phyloP scores from a whole-genome alignment of 148 eudicot species.

The Agrostemma githago region DNA sequence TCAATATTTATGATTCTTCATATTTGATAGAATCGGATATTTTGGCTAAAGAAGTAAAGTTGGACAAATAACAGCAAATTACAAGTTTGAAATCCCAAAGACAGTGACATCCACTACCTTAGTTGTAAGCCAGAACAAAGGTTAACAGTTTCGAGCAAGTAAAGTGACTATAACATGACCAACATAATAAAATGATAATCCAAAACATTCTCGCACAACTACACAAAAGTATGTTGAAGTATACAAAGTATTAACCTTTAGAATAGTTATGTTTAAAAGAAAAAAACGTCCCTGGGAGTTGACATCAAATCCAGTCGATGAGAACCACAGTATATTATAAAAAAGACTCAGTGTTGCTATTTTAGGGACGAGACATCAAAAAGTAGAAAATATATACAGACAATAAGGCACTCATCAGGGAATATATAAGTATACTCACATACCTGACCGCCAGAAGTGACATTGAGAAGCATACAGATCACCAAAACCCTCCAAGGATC shows the following conservation, averaged over 20 bases:
- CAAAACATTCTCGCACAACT: background rate
- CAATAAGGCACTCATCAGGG: constrained; percentile 1
- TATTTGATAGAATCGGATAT: too few species aligned
- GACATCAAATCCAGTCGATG: background rate
- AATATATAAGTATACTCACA: constrained; percentile 9
- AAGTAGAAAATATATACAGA: background rate
- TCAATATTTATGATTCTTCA: background rate
- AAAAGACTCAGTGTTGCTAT: background rate
- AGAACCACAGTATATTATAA: background rate
- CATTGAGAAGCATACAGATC: constrained; percentile 80
- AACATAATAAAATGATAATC: background rate
- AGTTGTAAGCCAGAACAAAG: background rate
- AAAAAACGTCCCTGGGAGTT: background rate
- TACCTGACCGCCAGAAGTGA: constrained; percentile 78
- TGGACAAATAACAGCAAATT: background rate
- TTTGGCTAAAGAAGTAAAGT: background rate
- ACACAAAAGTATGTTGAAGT: background rate
- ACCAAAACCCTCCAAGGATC: constrained; percentile 94
- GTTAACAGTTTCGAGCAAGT: background rate
- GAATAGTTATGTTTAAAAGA: background rate
- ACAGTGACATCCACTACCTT: background rate
- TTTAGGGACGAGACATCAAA: background rate
- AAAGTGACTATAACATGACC: background rate
- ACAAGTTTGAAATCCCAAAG: background rate
- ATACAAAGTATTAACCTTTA: background rate